Conservation (phyloP, 139 green algal species). For the Auxenochlorella protothecoides region DNA sequence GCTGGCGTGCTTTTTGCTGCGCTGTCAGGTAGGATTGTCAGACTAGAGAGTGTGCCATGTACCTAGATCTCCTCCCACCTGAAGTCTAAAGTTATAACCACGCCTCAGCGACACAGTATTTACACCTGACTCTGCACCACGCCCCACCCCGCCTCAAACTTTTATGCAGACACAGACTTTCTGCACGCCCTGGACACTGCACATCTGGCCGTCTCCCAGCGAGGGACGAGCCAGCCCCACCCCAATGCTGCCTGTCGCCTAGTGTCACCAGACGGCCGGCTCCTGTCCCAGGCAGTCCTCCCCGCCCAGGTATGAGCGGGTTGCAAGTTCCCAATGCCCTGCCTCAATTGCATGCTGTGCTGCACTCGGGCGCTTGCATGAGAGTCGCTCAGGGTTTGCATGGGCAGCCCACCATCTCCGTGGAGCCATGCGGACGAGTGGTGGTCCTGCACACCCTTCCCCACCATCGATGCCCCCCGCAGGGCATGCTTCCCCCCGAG, state of each 20-base stretch:
- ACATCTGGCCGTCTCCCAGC: not conserved
- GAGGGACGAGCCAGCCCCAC: slow-evolving; percentile 62
- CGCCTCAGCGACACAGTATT: too few species aligned
- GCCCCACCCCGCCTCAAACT: too few species aligned
- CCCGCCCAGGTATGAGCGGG: slow-evolving; percentile 43
- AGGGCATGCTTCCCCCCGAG: slow-evolving; percentile 63
- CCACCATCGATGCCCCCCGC: not conserved
- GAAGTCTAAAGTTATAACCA: too few species aligned
- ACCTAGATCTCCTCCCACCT: not conserved
- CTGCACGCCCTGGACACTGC: not conserved
- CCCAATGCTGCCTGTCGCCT: slow-evolving; percentile 72
- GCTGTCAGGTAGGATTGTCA: not conserved
- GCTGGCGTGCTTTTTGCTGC: not conserved
- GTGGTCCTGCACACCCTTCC: too few species aligned
- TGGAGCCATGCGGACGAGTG: too few species aligned
- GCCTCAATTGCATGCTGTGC: too few species aligned
- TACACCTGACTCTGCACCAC: too few species aligned
- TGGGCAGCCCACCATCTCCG: too few species aligned
- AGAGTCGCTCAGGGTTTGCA: too few species aligned
- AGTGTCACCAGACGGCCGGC: slow-evolving; percentile 24
- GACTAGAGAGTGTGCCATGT: not conserved
- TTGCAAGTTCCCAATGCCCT: too few species aligned
- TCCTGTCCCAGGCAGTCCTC: slow-evolving; percentile 42
- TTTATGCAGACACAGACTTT: slow-evolving; percentile 9
- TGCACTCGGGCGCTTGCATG: too few species aligned